Base-by-base conservation (phyloP, 768 basidiomycete species). In the Lactarius evosmus region DNA sequence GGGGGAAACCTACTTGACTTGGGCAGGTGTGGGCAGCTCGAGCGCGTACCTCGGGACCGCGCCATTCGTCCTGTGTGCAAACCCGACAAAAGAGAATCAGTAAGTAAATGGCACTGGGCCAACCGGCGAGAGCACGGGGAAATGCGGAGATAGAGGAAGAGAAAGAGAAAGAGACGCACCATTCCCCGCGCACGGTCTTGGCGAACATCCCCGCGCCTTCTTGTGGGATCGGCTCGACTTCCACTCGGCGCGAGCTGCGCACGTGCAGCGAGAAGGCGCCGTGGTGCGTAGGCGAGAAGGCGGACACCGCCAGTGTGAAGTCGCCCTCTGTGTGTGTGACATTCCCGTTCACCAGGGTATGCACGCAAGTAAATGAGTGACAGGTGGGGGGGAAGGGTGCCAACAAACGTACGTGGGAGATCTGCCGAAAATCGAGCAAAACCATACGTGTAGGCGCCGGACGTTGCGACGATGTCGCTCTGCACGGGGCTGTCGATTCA, bases 151-250 rank as follows among this genome's bases (percentile, higher is more conserved):
- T 40, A 40, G 12, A 49, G 22, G 41, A 11, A 44, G 41, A n/a
- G 9, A 44, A 11, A 11, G n/a, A n/a, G 9, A 19, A n/a, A n/a
- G n/a, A n/a, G n/a, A 73, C 83, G 57, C 65, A 91, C 95, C 95
- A 98, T 41, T 79, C 75, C 4, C 92, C 93, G n/a, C 77, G 81
- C 2, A 88, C 68, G 0, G 79, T 71, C 68, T 90, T 88, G 25
- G 75, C 76, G 72, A 88, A 96, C 93, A 97, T 92, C 0, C 95
- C 95, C 0, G 94, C 92, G 0, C 93, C 95, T 76, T 98, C 96
- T 62, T 87, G 84, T 0, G 87, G 85, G 27, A 97, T 88, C 0
- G 83, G 68, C 55, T 76, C 77, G 27, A 97, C 65, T 19, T 86
- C 83, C 57, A 95, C 80, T 1, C 83, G 79, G 62, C 73, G 72